Base-by-base conservation (phyloP, 2,329 filamentous ascomycete genomes). In the Xylariaceae sp. region DNA sequence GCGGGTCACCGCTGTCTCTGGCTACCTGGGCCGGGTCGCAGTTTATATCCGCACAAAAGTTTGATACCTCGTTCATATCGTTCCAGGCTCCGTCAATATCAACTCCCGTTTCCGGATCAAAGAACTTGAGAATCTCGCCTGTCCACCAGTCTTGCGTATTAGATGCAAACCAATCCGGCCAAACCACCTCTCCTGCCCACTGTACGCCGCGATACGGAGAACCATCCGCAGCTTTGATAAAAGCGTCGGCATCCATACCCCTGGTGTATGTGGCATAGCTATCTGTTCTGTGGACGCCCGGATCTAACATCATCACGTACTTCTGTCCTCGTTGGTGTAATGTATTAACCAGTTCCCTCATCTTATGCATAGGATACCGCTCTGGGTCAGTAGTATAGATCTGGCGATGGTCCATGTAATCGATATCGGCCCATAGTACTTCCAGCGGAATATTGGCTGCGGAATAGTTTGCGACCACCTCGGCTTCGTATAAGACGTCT, bases 81-180 rank as follows among this genome's bases (percentile, higher is more conserved):
- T 86, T 85, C 82, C 84, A 88, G 1, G 88, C 74, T 1, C 81
- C 86, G 64, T 89, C 87, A 48, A 88, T 82, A 65, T 88, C 80
- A 17, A 89, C 77, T 41, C 86, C 86, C 3, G 72, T 78, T 0
- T 80, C 73, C 0, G 80, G 71, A 57, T 77, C 71, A 71, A 88
- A 87, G 72, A 85, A 85, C 0, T 63, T 71, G 0, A 64, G 67
- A 61, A 88, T 83, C 64, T 88, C 79, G 0, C 75, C 72, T 18
- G 81, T 80, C 86, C 86, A 88, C 71, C 82, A 89, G 2, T 73
- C 65, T 58, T 84, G 78, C 0, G 82, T 80, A 23, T 78, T 77
- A 1, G 80, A 76, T 47, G 80, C 74, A 65, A 88, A 86, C 86
- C 85, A 89, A 68, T 89, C 87, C 0, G 84, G 83, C 72, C 80